These are phyloP conservation scores for Hygrophoropsis aurantiaca DNA, from an alignment of 768 basidiomycete genomes.

Conservation along the genomic window DNA sequence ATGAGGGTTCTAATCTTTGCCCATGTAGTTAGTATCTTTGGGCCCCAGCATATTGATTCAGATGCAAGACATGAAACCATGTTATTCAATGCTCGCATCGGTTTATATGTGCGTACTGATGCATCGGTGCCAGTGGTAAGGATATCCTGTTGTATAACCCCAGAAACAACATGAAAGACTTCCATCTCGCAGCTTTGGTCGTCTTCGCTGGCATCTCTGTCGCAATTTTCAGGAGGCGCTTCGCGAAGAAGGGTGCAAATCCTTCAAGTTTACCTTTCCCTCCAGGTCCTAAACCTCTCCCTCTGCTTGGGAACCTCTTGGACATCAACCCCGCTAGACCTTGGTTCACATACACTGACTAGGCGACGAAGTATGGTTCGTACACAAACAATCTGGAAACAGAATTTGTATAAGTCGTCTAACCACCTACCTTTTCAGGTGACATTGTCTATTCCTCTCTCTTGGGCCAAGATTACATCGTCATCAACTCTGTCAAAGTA, in stretches of 20 bases:
- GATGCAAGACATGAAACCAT: too few relatives aligned
- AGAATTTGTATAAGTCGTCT: neutral
- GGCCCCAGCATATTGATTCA: too few relatives aligned
- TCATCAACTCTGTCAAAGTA: constrained; percentile 42
- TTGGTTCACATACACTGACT: constrained; percentile 37
- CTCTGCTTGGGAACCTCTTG: constrained; percentile 39
- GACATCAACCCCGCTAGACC: constrained; percentile 38
- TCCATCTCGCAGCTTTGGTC: too few relatives aligned
- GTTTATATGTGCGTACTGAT: too few relatives aligned
- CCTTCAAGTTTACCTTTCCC: constrained; percentile 22
- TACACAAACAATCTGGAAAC: neutral
- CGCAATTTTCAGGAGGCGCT: too few relatives aligned
- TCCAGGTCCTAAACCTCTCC: constrained; percentile 35
- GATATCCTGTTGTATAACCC: too few relatives aligned
- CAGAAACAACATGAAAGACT: too few relatives aligned
- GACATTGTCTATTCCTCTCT: constrained; percentile 29
- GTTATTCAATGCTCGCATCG: too few relatives aligned
- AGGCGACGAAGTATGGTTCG: constrained; percentile 38
- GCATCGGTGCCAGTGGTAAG: too few relatives aligned
- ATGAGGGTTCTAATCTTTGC: too few relatives aligned
- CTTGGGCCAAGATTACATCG: constrained; percentile 31
- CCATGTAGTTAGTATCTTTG: too few relatives aligned
- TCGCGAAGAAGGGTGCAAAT: neutral
- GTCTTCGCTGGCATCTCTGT: too few relatives aligned
- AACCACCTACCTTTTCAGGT: constrained; percentile 9